Percentiles rank a stretch among this genome's conserved stretches.
phyloP scores from a whole-genome alignment of 768 basidiomycete genomes.

The Albatrellus ellisii region DNA sequence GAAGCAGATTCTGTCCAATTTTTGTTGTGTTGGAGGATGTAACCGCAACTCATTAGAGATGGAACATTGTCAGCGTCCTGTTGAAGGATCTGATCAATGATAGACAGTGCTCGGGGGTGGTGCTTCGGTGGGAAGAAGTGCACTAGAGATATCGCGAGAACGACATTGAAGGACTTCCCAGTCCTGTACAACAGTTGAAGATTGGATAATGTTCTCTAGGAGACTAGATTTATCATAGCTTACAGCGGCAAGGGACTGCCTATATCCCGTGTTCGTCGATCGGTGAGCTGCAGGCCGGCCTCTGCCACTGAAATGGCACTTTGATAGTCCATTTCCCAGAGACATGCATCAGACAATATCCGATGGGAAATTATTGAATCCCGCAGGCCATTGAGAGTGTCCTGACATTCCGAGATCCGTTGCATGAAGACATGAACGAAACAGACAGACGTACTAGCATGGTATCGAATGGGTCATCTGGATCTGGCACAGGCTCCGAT shows the following conservation, averaged over 20 bases:
- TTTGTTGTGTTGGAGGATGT: conserved; percentile 47
- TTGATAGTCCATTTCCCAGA: conserved; percentile 58
- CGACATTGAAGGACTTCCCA: conserved; percentile 53
- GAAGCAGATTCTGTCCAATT: conserved; percentile 58
- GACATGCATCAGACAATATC: conserved; percentile 51
- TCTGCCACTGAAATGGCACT: conserved; percentile 63
- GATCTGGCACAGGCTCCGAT: conserved; percentile 12
- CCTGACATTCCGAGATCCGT: conserved; percentile 1
- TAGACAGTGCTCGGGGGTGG: conserved; percentile 60
- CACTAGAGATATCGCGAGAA: conserved; percentile 64
- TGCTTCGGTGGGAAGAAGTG: conserved; percentile 86
- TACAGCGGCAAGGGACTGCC: conserved; percentile 42
- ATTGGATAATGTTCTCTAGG: neutral
- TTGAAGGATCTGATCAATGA: conserved; percentile 61
- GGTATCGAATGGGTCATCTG: conserved; percentile 43
- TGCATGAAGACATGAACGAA: neutral
- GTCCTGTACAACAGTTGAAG: conserved; percentile 29
- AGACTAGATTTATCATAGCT: conserved; percentile 12
- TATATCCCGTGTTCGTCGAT: conserved; percentile 38
- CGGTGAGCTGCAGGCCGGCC: conserved; percentile 46
- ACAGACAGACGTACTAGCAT: conserved; percentile 40
- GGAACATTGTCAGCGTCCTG: conserved; percentile 47
- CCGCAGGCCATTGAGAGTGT: conserved; percentile 1
- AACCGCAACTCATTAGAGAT: conserved; percentile 65
- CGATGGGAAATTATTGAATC: conserved; percentile 57